Percentiles rank a stretch among this genome's conserved stretches.
Evolutionary conservation across 2,329 filamentous ascomycete genomes (phyloP).

Genomic region (Cladorrhinum sp.): DNA sequence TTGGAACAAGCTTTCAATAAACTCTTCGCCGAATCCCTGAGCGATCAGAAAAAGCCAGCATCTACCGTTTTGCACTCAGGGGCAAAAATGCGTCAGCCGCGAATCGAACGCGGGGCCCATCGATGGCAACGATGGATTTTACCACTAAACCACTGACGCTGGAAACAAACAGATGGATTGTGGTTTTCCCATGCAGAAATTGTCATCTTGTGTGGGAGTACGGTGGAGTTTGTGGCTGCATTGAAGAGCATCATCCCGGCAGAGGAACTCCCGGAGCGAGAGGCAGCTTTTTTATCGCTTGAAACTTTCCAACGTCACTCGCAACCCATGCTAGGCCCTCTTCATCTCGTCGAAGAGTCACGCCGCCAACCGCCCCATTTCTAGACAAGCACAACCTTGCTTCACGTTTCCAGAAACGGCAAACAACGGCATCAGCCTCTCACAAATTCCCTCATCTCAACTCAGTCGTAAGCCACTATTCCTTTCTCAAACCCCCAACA

Average conservation of each 20-base stretch:
- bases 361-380: no score
- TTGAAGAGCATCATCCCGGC: not conserved
- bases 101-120: slow-evolving; percentile 38
- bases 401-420: no score
- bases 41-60: no score
- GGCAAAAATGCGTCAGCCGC: slow-evolving; percentile 24
- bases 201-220: not conserved
- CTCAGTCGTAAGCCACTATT: not conserved
- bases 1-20: no score
- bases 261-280: not conserved
- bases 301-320: no score
- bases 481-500: not conserved
- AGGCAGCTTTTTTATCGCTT: no score
- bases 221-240: not conserved
- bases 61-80: no score
- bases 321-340: no score
- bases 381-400: no score
- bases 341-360: no score
- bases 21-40: no score
- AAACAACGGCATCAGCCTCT: no score
- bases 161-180: not conserved
- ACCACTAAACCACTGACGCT: slow-evolving; percentile 48
- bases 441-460: not conserved
- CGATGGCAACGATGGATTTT: slow-evolving; percentile 54
- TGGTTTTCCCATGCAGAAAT: not conserved